A percentile compares a stretch with the other conserved stretches of the same genome.
phyloP scores from a whole-genome alignment of 2,329 filamentous ascomycete species.

The Biscogniauxia sp. region DNA sequence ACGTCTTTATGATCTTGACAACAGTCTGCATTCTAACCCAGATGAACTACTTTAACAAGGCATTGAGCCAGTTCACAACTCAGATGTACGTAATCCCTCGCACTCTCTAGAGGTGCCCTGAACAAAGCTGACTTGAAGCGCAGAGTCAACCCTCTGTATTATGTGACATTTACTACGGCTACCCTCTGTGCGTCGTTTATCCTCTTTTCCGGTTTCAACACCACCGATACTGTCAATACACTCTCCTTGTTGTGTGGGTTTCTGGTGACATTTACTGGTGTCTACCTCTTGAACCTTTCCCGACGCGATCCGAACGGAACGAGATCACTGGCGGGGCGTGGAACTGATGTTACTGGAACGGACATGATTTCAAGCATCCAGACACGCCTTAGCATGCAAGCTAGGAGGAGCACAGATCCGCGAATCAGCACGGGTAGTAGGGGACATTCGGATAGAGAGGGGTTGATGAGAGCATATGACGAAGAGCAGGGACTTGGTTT shows the following conservation, averaged over 20 bases:
- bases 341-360: constrained; percentile 79
- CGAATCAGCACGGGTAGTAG: constrained; percentile 61
- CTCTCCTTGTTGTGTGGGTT: constrained; percentile 91
- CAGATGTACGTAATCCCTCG: constrained; percentile 70
- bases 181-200: constrained; percentile 95
- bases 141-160: constrained; percentile 94
- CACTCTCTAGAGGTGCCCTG: not conserved
- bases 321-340: constrained; percentile 59
- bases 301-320: constrained; percentile 83
- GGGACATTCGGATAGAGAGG: constrained; percentile 69
- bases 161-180: constrained; percentile 94
- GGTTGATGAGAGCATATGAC: constrained; percentile 86
- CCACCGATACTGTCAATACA: constrained; percentile 85
- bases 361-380: constrained; percentile 87
- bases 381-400: constrained; percentile 91
- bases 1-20: constrained; percentile 94
- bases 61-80: constrained; percentile 91
- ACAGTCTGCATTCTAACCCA: constrained; percentile 93
- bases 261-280: constrained; percentile 89
- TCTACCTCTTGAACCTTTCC: constrained; percentile 95
- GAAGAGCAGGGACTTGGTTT: constrained; percentile 76
- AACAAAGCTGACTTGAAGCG: constrained; percentile 25
- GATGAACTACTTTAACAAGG: constrained; percentile 99
- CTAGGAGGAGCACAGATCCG: constrained; percentile 69
- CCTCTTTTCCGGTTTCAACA: constrained; percentile 95